Base-by-base conservation (phyloP, 2,329 filamentous ascomycete species). In the Scortechinia acanthostroma region DNA sequence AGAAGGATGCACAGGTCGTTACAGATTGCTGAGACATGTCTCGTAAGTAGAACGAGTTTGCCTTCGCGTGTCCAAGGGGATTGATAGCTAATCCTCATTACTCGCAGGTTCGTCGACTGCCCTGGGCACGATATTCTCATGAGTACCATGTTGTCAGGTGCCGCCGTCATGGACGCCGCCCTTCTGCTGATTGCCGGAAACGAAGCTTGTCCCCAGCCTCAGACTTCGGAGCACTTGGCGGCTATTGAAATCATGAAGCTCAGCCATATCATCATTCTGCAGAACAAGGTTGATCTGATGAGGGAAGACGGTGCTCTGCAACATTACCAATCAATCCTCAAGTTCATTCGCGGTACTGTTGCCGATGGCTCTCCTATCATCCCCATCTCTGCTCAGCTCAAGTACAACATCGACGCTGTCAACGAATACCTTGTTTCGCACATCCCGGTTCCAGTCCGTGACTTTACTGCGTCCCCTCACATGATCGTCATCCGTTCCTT, bases 161-260 rank as follows among this genome's bases (percentile, higher is more conserved):
- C 93, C 57, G 93, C 93, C 52, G 93, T 98, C 78, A 98, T 98
- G 93, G 93, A 98, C 69, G 93, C 93, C 52, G 93, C 93, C 16
- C 80, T 98, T 49, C 81, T 98, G 46, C 77, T 98, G 45, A 96
- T 98, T 63, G 93, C 93, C 50, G 93, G 93, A 64, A 98, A 98
- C 73, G 93, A 98, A 84, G 83, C 88, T 44, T 97, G 93, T 73
- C 93, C 93, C 23, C 93, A 98, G 69, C 93, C 93, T 43, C 93
- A 98, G 71, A 98, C 93, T 16, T 96, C 91, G 20, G 93, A 98
- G 73, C 93, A 98, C 76, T 77, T 98, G 73, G 93, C 93, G 53
- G 93, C 93, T 53, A 97, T 98, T 62, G 93, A 98, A 69, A 98
- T 98, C 64, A 98, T 98, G 93, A 98, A 98, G 77, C 81, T 98